Percentiles rank a stretch among this genome's conserved stretches.
Evolutionary conservation across 305 asterid species (phyloP).

Genomic region (Andrographis paniculata): DNA sequence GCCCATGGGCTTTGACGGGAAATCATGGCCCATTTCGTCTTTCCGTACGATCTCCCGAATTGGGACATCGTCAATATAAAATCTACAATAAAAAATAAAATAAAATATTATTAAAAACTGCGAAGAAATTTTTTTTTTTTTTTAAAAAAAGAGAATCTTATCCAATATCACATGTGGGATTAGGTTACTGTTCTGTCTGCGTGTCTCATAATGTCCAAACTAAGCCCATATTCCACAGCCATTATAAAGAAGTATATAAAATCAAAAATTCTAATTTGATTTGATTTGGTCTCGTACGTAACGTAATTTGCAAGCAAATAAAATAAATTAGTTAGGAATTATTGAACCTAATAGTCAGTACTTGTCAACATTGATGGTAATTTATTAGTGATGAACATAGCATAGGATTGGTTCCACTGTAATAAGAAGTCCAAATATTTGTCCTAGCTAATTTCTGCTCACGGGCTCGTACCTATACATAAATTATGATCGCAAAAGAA

Average conservation of each 20-base stretch:
- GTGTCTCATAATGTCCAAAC: background rate
- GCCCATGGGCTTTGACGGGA: conserved; percentile 88
- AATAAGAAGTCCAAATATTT: conserved; percentile 11
- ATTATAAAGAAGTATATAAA: background rate
- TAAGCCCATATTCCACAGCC: background rate
- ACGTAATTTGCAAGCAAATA: no score
- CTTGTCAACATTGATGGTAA: background rate
- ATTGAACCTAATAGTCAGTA: conserved; percentile 16
- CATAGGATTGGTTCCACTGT: conserved; percentile 20
- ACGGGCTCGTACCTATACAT: background rate
- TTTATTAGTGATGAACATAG: conserved; percentile 13
- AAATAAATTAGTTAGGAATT: conserved; percentile 4
- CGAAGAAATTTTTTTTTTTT: no score
- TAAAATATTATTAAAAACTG: background rate
- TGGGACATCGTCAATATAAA: conserved; percentile 76
- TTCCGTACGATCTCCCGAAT: conserved; percentile 53
- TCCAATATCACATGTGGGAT: conserved; percentile 2
- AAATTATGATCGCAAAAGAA: background rate
- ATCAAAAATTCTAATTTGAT: background rate
- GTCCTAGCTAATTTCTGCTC: background rate
- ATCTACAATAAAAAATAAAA: conserved; percentile 32
- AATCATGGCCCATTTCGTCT: conserved; percentile 80
- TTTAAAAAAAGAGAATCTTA: background rate
- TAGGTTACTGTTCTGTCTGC: background rate
- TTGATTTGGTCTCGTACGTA: background rate